These are phyloP conservation scores for Salix koriyanagi DNA, from an alignment of 345 rosid species.

Conservation along the genomic window DNA sequence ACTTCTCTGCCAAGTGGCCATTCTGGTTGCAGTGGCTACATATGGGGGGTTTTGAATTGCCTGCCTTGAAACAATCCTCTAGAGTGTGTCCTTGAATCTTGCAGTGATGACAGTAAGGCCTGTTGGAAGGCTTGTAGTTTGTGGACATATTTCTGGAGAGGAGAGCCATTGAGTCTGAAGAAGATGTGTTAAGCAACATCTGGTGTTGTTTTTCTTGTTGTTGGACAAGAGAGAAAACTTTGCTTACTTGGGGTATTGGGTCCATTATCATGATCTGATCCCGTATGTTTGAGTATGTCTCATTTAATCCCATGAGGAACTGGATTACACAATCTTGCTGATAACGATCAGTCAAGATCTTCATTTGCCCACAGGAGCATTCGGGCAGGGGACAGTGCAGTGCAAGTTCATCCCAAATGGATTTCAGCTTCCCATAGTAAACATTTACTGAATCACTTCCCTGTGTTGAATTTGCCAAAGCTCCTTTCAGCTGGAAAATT, in stretches of 20 bases:
- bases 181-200: fast-evolving
- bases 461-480: background rate
- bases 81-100: fast-evolving
- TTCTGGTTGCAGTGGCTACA: background rate
- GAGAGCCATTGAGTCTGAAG: background rate
- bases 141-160: background rate
- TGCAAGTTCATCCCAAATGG: background rate
- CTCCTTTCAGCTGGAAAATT: background rate
- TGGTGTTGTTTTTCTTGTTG: background rate
- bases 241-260: fast-evolving
- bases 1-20: background rate
- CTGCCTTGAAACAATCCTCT: background rate
- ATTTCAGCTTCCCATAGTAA: too few relatives aligned
- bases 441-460: background rate
- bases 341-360: background rate
- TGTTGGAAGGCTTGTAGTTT: fast-evolving
- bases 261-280: background rate
- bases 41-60: background rate
- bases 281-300: too few relatives aligned
- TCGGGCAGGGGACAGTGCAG: too few relatives aligned
- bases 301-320: background rate
- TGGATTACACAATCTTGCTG: background rate
- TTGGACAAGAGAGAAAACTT: background rate
- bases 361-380: background rate
- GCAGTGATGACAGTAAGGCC: fast-evolving